Base-by-base conservation (phyloP, 805 yeast species). In the Starmerella roubikii region DNA sequence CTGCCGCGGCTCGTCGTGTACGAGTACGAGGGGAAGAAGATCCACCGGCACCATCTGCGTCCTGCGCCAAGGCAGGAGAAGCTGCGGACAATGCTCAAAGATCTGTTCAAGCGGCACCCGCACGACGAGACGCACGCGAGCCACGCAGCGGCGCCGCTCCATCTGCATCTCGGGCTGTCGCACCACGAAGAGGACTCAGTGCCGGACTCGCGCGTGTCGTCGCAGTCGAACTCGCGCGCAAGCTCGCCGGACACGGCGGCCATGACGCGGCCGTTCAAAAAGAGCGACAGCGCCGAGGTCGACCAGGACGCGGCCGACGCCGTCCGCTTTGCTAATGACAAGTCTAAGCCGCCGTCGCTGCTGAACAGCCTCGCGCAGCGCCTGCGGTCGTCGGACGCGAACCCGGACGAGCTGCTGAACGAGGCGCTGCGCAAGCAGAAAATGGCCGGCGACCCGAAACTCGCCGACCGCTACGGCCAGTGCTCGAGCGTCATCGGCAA, bases 401-500 rank as follows among this genome's bases (percentile, higher is more conserved):
- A 48, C 26, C 49, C 53, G 12, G 50, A 46, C 20, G 41, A 22
- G 20, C 49, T 46, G 23, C 29, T 49, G 31, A 41, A 31, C 30
- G 43, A 41, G 33, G 30, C 42, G 15, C 32, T 47, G 26, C n/a
- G 32, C 17, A 38, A 37, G 28, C 46, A 28, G 31, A 34, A 35
- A 21, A 20, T 20, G 25, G 30, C 40, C 6, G 25, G 33, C 16
- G 45, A 34, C 37, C 35, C 43, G 20, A 16, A 31, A 18, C 82
- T 88, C 60, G 79, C 74, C n/a, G 86, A 84, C 48, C 79, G 84
- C 54, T 86, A 88, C 57, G 97, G 97, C 32, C 70, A 78, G 41
- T 83, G 95, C 55, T 93, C 81, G 59, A 94, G 84, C 54, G 82
- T 85, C 31, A 72, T 88, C 46, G 97, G 97, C 20, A 69, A 79